phyloP scores from a whole-genome alignment of 2,329 filamentous ascomycete genomes.

The Aspergillus alliaceus region DNA sequence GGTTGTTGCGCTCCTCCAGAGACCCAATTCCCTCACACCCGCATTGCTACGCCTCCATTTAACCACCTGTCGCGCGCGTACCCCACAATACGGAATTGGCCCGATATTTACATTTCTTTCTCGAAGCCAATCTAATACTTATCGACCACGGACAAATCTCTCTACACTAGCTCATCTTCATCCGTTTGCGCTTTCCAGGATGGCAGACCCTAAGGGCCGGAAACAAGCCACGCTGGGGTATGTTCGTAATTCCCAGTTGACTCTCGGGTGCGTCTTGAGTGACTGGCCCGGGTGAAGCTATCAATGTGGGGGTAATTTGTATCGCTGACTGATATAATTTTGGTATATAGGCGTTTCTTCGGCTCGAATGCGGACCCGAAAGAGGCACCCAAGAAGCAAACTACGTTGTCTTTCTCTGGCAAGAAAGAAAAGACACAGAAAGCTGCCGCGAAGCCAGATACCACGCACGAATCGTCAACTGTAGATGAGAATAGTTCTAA shows the following conservation, averaged over 20 bases:
- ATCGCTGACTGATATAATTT: background rate
- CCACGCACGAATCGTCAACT: slow-evolving; percentile 23
- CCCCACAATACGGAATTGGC: background rate
- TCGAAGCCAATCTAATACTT: background rate
- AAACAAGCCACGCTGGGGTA: slow-evolving; percentile 90
- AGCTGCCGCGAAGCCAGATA: slow-evolving; percentile 24
- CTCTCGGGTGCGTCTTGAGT: slow-evolving; percentile 62
- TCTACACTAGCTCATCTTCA: background rate
- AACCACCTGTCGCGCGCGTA: background rate
- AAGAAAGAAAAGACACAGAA: slow-evolving; percentile 50
- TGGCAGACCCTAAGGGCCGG: slow-evolving; percentile 22
- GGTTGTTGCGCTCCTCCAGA: slow-evolving; percentile 13
- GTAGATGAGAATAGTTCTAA: background rate
- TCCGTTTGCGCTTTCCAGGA: slow-evolving; percentile 1
- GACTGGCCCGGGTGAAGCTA: background rate
- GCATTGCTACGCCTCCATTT: background rate
- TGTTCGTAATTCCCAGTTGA: slow-evolving; percentile 72
- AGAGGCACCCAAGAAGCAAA: slow-evolving; percentile 66
- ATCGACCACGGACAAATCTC: background rate
- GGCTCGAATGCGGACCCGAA: slow-evolving; percentile 61
- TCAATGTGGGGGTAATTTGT: background rate
- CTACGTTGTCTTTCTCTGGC: slow-evolving; percentile 70
- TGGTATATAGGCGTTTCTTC: slow-evolving; percentile 77
- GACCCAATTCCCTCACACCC: slow-evolving; percentile 7
- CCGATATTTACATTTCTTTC: background rate